Conservation (phyloP, 2,329 filamentous ascomycete genomes). For the Arthrobotrys pseudoclavata region DNA sequence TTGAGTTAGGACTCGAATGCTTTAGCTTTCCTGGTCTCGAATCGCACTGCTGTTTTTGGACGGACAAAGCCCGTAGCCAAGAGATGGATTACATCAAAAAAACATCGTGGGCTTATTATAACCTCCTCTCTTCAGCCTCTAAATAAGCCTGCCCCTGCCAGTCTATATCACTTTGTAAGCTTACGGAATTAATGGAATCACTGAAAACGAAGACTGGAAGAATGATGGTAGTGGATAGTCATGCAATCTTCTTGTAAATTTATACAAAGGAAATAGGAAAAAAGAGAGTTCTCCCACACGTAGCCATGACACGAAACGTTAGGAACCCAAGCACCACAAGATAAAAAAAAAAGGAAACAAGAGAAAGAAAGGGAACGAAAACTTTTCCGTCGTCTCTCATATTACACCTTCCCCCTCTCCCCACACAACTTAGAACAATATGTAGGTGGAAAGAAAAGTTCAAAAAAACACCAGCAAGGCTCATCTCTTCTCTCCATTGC, state of each 20-base stretch:
- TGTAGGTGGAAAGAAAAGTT: conserved; percentile 37
- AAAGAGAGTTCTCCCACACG: not conserved
- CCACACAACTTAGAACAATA: conserved; percentile 16
- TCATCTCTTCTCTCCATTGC: not conserved
- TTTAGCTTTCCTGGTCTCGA: conserved; percentile 39
- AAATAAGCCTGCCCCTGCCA: not conserved
- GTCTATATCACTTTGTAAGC: conserved; percentile 1
- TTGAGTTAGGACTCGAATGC: not conserved
- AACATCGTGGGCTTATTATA: not conserved
- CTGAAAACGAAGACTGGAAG: not conserved
- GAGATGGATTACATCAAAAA: not conserved
- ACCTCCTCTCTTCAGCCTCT: not conserved
- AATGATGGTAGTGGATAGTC: conserved; percentile 28
- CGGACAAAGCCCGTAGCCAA: conserved; percentile 1
- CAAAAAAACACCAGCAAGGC: conserved; percentile 5
- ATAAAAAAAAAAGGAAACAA: conserved; percentile 27
- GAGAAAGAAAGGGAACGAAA: conserved; percentile 18
- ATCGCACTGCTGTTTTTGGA: conserved; percentile 41
- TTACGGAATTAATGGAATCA: not conserved
- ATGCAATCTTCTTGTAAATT: conserved; percentile 43
- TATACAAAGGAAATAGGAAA: conserved; percentile 43
- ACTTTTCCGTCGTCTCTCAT: conserved; percentile 54
- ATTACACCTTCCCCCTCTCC: conserved; percentile 31
- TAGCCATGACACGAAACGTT: conserved; percentile 30
- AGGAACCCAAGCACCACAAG: not conserved